Conservation (phyloP, 305 asterid species). For the Fraxinus latifolia region DNA sequence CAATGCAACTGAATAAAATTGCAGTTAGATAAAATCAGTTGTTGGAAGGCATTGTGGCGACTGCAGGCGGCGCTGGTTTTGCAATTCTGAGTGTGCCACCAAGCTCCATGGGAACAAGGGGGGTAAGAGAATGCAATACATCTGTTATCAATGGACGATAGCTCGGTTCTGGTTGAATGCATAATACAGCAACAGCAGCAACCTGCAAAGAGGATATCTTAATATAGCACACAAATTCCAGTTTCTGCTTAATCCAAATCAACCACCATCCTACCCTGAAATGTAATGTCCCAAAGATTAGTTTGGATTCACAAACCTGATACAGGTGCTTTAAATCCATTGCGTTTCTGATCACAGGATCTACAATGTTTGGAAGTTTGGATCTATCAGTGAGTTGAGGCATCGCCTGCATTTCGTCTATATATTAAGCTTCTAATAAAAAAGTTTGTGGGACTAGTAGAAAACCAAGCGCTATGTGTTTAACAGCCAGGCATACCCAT, state of each 20-base stretch:
- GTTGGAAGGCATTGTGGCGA: background rate
- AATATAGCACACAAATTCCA: background rate
- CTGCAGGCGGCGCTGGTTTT: background rate
- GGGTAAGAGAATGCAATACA: constrained; percentile 67
- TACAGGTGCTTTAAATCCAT: constrained; percentile 74
- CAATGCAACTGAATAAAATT: background rate
- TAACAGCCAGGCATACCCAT: constrained; percentile 46
- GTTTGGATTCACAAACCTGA: constrained; percentile 42
- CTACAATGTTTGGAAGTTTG: constrained; percentile 67
- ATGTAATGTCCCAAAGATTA: background rate
- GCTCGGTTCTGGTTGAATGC: constrained; percentile 80
- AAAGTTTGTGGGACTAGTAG: background rate
- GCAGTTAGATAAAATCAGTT: background rate
- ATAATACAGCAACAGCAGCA: constrained; percentile 74
- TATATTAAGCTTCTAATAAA: background rate
- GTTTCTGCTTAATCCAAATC: background rate
- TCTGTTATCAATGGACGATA: constrained; percentile 78
- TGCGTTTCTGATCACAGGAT: constrained; percentile 58
- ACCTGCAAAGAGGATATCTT: constrained; percentile 36
- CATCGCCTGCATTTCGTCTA: constrained; percentile 52
- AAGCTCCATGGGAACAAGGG: constrained; percentile 62
- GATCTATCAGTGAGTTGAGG: constrained; percentile 87
- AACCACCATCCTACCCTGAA: background rate
- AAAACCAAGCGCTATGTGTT: background rate
- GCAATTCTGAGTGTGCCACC: constrained; percentile 59